Percentiles rank a stretch among this genome's conserved stretches.
phyloP scores from a whole-genome alignment of 352 stramenopile species.

The Pythium pyrilobum region DNA sequence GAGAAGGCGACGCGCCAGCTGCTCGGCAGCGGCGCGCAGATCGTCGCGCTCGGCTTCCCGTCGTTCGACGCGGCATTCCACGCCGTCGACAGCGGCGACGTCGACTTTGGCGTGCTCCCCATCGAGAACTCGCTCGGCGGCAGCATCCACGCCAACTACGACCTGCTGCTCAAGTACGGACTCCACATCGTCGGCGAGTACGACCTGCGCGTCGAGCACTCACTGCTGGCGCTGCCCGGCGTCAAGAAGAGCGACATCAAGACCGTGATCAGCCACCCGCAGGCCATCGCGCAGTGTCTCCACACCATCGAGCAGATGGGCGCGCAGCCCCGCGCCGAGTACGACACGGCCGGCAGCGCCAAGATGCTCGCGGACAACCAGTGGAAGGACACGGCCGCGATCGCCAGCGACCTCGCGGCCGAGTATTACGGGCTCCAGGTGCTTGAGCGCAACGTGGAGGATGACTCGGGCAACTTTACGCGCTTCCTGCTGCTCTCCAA shows the following conservation, averaged over 20 bases:
- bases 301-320: conserved; percentile 90
- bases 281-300: conserved; percentile 96
- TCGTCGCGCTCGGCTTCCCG: conserved; percentile 56
- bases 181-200: conserved; percentile 64
- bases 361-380: conserved; percentile 94
- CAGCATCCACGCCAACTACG: conserved; percentile 96
- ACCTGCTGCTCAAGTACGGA: conserved; percentile 66
- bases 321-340: conserved; percentile 80
- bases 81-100: conserved; percentile 71
- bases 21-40: conserved; percentile 51
- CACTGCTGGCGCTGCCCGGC: conserved; percentile 88
- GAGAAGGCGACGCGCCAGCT: conserved; percentile 95
- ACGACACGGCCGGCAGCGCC: conserved; percentile 96
- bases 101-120: conserved; percentile 91
- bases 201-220: conserved; percentile 88
- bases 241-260: conserved; percentile 88
- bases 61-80: conserved; percentile 55
- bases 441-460: conserved; percentile 82
- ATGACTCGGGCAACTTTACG: conserved; percentile 93
- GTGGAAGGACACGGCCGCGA: conserved; percentile 84
- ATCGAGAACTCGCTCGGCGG: conserved; percentile 95
- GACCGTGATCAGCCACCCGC: conserved; percentile 95
- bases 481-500: conserved; percentile 89
- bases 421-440: conserved; percentile 93
- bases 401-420: conserved; percentile 94